These are phyloP conservation scores for Kipferlia bialata DNA, from an alignment of 78 protist genomes.

Conservation along the genomic window DNA sequence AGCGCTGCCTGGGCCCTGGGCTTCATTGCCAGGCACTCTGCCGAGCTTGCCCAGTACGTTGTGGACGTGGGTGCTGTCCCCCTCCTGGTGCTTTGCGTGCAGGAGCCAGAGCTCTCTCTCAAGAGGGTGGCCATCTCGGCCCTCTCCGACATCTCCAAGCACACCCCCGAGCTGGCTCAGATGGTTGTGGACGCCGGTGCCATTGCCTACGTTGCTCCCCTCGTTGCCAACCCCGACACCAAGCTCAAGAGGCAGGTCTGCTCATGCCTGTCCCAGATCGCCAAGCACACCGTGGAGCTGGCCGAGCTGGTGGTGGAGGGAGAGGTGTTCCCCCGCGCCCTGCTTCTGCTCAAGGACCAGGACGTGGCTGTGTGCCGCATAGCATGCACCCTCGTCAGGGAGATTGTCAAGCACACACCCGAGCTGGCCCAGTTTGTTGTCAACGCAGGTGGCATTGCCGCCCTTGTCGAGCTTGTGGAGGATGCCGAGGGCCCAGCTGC, in stretches of 20 bases:
- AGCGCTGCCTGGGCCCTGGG: conserved; percentile 79
- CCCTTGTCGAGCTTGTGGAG: conserved; percentile 64
- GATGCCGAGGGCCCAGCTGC: conserved; percentile 30
- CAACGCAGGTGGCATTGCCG: conserved; percentile 67
- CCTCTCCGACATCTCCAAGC: conserved; percentile 67
- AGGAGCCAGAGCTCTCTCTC: conserved; percentile 78
- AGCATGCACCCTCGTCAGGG: conserved; percentile 68
- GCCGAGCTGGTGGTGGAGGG: conserved; percentile 75
- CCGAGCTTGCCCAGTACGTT: conserved; percentile 43
- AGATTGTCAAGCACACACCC: conserved; percentile 71
- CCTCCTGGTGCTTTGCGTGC: conserved; percentile 64
- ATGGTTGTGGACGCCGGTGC: conserved; percentile 66
- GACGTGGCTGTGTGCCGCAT: conserved; percentile 63
- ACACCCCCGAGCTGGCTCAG: conserved; percentile 71
- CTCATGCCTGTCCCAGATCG: conserved; percentile 58
- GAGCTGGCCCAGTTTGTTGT: conserved; percentile 65
- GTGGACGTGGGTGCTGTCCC: conserved; percentile 78
- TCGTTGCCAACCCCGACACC: conserved; percentile 45
- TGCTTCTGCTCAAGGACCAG: conserved; percentile 55
- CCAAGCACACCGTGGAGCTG: conserved; percentile 74
- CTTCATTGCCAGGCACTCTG: conserved; percentile 66
- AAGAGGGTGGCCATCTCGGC: conserved; percentile 67
- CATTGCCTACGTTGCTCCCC: conserved; percentile 58
- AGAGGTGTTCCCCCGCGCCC: conserved; percentile 64
- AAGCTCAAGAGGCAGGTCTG: conserved; percentile 70